phyloP scores from a whole-genome alignment of 2,329 filamentous ascomycete genomes.

The Aspergillus sp. region DNA sequence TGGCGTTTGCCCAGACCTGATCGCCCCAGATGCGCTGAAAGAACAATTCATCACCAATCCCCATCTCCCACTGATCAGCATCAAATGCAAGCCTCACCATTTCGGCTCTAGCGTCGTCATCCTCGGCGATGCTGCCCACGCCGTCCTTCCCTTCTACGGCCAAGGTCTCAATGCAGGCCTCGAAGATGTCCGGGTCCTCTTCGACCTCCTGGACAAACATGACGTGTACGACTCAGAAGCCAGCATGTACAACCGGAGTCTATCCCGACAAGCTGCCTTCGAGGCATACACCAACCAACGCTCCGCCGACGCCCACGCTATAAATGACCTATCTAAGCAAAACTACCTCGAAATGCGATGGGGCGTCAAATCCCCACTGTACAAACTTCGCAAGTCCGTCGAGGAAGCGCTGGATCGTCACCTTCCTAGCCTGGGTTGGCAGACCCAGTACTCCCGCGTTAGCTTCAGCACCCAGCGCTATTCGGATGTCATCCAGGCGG shows the following conservation, averaged over 20 bases:
- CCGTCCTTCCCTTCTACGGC: conserved; percentile 97
- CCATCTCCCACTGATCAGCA: conserved; percentile 85
- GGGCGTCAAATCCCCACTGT: conserved; percentile 72
- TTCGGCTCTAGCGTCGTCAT: conserved; percentile 73
- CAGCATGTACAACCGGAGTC: conserved; percentile 41
- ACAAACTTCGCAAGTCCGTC: conserved; percentile 75
- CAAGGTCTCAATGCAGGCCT: conserved; percentile 97
- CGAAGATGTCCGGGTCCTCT: conserved; percentile 87
- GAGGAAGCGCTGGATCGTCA: conserved; percentile 79
- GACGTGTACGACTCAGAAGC: conserved; percentile 33
- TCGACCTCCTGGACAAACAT: conserved; percentile 71
- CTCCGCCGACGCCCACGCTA: conserved; percentile 74
- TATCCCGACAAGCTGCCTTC: conserved; percentile 49
- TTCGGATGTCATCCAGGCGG: conserved; percentile 69
- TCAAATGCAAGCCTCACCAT: conserved; percentile 90
- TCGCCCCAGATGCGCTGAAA: conserved; percentile 60
- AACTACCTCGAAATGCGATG: conserved; percentile 95
- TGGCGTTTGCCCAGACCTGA: conserved; percentile 63
- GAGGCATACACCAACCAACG: conserved; percentile 70
- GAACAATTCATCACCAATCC: conserved; percentile 76
- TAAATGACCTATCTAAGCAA: conserved; percentile 84
- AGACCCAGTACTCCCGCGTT: conserved; percentile 86
- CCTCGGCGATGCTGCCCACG: conserved; percentile 89
- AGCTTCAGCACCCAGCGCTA: conserved; percentile 94
- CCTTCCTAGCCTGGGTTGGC: conserved; percentile 75